These are phyloP conservation scores for Leccinum olivaceopallidum DNA, from an alignment of 768 basidiomycete genomes.

Conservation along the genomic window DNA sequence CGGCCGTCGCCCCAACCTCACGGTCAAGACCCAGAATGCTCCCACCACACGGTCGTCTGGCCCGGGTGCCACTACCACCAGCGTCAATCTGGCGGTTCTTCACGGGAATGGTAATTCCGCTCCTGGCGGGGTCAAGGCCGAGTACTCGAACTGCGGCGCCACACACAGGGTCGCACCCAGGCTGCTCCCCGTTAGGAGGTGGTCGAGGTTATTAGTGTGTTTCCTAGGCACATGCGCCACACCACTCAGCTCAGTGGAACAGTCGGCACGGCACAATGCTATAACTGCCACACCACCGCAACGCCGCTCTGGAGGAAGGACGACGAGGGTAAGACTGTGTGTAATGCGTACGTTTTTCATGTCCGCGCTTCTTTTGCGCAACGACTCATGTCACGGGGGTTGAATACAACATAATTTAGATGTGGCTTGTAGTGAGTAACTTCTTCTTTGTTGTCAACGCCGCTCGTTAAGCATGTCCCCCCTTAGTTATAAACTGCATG, in stretches of 20 bases:
- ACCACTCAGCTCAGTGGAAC: constrained; percentile 30
- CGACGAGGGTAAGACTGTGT: constrained; percentile 88
- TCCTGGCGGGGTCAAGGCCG: too few relatives aligned
- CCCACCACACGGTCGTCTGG: constrained; percentile 53
- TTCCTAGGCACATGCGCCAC: constrained; percentile 32
- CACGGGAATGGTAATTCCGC: too few relatives aligned
- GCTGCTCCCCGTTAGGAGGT: constrained; percentile 66
- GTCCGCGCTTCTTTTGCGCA: not conserved
- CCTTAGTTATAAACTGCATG: too few relatives aligned
- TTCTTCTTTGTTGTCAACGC: too few relatives aligned
- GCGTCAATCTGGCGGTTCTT: too few relatives aligned
- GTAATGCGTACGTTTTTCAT: constrained; percentile 77
- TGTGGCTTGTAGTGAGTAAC: too few relatives aligned
- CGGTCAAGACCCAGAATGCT: constrained; percentile 1
- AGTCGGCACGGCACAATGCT: constrained; percentile 69
- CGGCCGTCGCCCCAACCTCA: constrained; percentile 47
- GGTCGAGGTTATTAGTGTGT: constrained; percentile 71
- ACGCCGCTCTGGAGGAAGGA: constrained; percentile 91
- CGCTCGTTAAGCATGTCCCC: too few relatives aligned
- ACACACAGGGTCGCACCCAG: constrained; percentile 74
- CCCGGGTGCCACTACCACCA: constrained; percentile 60
- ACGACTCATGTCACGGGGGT: too few relatives aligned
- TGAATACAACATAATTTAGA: too few relatives aligned
- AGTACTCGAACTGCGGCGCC: constrained; percentile 56
- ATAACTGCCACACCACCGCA: constrained; percentile 87